Conservation (phyloP, 495 filamentous ascomycete genomes). For the Pseudevernia furfuracea region DNA sequence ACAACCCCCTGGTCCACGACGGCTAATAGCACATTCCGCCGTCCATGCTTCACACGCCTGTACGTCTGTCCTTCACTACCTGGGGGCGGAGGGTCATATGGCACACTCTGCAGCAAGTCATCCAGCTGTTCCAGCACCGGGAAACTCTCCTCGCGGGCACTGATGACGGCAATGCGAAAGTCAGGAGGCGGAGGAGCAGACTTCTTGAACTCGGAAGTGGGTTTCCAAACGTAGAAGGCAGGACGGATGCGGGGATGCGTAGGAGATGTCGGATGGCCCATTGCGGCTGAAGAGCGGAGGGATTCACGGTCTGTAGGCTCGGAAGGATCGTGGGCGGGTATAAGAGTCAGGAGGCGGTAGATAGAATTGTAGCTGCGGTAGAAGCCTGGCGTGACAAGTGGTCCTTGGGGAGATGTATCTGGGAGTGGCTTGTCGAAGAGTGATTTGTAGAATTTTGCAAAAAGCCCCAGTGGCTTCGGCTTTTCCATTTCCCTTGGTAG, state of each 20-base stretch:
- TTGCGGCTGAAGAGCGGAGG: constrained; percentile 16
- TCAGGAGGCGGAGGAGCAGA: constrained; percentile 66
- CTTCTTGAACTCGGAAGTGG: constrained; percentile 63
- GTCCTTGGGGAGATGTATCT: constrained; percentile 43
- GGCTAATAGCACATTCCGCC: constrained; percentile 75
- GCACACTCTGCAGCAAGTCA: constrained; percentile 59
- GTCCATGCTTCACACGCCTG: constrained; percentile 71
- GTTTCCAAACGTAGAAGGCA: constrained; percentile 74
- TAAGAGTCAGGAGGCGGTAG: constrained; percentile 66
- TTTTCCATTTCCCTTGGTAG: not conserved
- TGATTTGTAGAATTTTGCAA: constrained; percentile 38
- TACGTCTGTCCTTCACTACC: constrained; percentile 48
- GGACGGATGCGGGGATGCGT: constrained; percentile 53
- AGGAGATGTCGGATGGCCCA: constrained; percentile 14
- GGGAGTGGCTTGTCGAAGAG: constrained; percentile 23
- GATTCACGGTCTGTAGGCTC: constrained; percentile 10
- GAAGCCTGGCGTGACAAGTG: constrained; percentile 64
- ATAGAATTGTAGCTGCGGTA: constrained; percentile 72
- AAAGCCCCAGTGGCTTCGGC: constrained; percentile 25
- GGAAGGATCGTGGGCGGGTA: constrained; percentile 62
- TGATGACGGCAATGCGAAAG: constrained; percentile 72
- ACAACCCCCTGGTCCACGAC: constrained; percentile 85
- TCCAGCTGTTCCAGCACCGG: constrained; percentile 66
- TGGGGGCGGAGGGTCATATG: constrained; percentile 50
- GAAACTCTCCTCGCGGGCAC: constrained; percentile 60